Percentiles rank a stretch among this genome's conserved stretches.
phyloP scores from a whole-genome alignment of 768 basidiomycete species.

The Heimioporus sp. region DNA sequence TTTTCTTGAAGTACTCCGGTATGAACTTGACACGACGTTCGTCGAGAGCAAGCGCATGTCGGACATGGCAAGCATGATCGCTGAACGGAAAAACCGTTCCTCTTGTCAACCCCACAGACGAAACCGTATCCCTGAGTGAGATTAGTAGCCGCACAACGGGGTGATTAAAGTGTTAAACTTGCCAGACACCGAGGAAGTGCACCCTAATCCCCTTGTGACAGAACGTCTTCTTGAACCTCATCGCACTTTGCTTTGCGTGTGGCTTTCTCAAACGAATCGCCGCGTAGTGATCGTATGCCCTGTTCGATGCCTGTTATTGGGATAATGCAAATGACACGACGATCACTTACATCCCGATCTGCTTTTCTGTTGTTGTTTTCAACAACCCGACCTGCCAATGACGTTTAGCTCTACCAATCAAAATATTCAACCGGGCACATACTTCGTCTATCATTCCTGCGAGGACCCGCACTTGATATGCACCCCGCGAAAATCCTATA shows the following conservation, averaged over 20 bases:
- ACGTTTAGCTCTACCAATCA: background rate
- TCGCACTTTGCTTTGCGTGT: constrained; percentile 14
- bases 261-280: constrained; percentile 12
- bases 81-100: constrained; percentile 45
- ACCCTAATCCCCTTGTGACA: constrained; percentile 40
- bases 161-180: constrained; percentile 7
- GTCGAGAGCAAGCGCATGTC: constrained; percentile 64
- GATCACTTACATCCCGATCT: constrained; percentile 25
- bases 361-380: constrained; percentile 28
- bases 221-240: constrained; percentile 45
- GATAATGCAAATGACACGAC: background rate
- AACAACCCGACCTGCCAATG: constrained; percentile 32
- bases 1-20: constrained; percentile 35
- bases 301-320: background rate
- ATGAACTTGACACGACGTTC: constrained; percentile 62
- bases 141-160: background rate
- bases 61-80: constrained; percentile 54
- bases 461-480: constrained; percentile 39
- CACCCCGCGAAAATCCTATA: constrained; percentile 43
- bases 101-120: constrained; percentile 55
- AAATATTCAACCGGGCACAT: background rate
- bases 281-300: constrained; percentile 17
- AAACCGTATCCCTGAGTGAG: constrained; percentile 58
- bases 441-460: constrained; percentile 42
- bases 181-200: constrained; percentile 56